These are phyloP conservation scores for Anastatica hierochuntica DNA, from an alignment of 345 rosid species.

Conservation along the genomic window DNA sequence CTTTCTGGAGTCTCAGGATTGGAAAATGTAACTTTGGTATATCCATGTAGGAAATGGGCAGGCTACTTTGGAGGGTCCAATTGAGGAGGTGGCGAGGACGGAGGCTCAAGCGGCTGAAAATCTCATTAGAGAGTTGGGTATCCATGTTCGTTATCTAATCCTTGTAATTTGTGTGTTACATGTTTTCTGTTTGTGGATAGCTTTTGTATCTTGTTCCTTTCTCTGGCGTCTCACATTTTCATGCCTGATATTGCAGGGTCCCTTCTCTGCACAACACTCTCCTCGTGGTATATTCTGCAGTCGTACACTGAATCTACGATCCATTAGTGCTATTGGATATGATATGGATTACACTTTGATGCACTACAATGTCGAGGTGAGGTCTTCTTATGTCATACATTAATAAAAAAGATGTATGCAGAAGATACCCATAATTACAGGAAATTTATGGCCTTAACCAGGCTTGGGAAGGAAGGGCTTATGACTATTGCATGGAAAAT, in stretches of 20 bases:
- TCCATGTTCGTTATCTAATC: conserved; percentile 43
- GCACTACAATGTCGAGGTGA: conserved; percentile 87
- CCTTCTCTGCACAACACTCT: conserved; percentile 64
- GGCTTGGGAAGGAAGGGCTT: conserved; percentile 99
- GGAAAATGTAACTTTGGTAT: conserved; percentile 5
- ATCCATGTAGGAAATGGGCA: conserved; percentile 43
- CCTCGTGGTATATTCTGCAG: conserved; percentile 92
- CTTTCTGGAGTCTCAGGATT: not conserved
- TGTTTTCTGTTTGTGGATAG: not conserved
- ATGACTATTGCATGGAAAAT: conserved; percentile 93
- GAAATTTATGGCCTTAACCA: conserved; percentile 18
- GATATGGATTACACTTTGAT: conserved; percentile 99
- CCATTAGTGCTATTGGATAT: conserved; percentile 93
- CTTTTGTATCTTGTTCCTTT: too few relatives aligned
- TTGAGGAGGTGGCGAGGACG: conserved; percentile 72
- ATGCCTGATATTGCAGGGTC: conserved; percentile 43
- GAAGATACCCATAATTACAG: not conserved
- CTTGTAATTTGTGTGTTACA: not conserved
- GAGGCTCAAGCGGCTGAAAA: conserved; percentile 68
- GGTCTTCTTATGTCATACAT: not conserved
- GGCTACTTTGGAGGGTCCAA: conserved; percentile 67
- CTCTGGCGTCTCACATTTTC: conserved; percentile 6
- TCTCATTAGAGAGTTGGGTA: conserved; percentile 65
- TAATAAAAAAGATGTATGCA: not conserved
- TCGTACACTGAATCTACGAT: conserved; percentile 86